Conservation (phyloP, 805 yeast genomes). For the Candida verbasci region DNA sequence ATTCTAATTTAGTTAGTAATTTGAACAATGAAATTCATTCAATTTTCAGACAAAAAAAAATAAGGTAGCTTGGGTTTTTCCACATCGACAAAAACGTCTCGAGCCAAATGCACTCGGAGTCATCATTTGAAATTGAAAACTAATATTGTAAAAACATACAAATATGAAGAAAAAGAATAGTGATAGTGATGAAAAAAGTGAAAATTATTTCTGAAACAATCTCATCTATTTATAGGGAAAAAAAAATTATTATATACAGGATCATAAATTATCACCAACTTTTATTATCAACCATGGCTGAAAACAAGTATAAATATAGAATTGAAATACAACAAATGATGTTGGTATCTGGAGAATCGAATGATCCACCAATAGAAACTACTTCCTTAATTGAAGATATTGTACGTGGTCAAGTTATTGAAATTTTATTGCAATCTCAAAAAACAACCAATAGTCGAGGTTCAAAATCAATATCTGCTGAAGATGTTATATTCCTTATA, state of each 20-base stretch:
- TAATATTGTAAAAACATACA: too few relatives aligned
- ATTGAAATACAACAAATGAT: slow-evolving; percentile 96
- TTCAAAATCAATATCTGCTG: slow-evolving; percentile 79
- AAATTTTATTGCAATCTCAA: slow-evolving; percentile 71
- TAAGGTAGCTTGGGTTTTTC: slow-evolving; percentile 98
- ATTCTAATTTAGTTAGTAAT: slow-evolving; percentile 3
- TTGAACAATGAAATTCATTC: slow-evolving; percentile 14
- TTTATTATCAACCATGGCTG: slow-evolving; percentile 11
- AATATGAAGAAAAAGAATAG: slow-evolving; percentile 1
- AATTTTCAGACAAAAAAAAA: slow-evolving; percentile 53
- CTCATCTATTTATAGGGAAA: background rate
- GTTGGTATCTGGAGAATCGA: slow-evolving; percentile 95
- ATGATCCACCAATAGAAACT: slow-evolving; percentile 90
- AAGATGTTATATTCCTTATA: slow-evolving; percentile 88
- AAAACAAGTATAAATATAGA: slow-evolving; percentile 66
- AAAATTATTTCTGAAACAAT: too few relatives aligned
- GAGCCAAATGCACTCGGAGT: slow-evolving; percentile 99
- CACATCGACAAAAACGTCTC: slow-evolving; percentile 93
- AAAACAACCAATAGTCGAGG: slow-evolving; percentile 77
- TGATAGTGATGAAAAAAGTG: too few relatives aligned
- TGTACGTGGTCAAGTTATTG: slow-evolving; percentile 91
- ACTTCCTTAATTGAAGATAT: slow-evolving; percentile 93
- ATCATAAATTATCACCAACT: background rate
- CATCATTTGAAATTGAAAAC: too few relatives aligned
- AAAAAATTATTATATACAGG: slow-evolving; percentile 2